phyloP scores from a whole-genome alignment of 169 alveolate genomes.

The Plasmodium reichenowi region DNA sequence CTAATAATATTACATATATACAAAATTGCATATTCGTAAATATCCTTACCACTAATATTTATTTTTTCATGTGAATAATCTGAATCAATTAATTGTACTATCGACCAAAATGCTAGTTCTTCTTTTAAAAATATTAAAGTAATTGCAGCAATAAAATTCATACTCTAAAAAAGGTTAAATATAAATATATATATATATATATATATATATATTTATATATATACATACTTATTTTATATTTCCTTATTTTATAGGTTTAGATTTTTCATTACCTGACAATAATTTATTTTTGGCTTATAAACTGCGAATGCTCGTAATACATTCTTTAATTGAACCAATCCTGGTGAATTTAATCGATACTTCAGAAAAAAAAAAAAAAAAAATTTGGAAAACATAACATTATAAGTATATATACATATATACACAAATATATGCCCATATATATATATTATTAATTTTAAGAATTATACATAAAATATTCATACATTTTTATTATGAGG shows the following conservation, averaged over 20 bases:
- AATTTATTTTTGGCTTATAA: constrained; percentile 86
- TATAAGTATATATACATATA: constrained; percentile 17
- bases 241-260: not conserved
- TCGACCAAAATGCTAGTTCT: constrained; percentile 90
- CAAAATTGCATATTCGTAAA: not conserved
- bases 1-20: too few relatives aligned
- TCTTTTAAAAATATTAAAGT: constrained; percentile 87
- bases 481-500: constrained; percentile 86
- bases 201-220: not conserved
- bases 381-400: not conserved
- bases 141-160: constrained; percentile 89
- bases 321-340: constrained; percentile 81
- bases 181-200: not conserved
- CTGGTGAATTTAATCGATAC: constrained; percentile 73
- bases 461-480: constrained; percentile 1
- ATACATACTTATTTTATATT: not conserved
- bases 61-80: constrained; percentile 84
- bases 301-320: constrained; percentile 90
- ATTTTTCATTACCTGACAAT: constrained; percentile 82
- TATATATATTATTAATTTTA: constrained; percentile 4
- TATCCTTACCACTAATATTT: constrained; percentile 79
- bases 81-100: constrained; percentile 88
- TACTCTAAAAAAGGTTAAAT: constrained; percentile 76
- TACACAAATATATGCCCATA: not conserved
- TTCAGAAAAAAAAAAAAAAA: constrained; percentile 19